Conservation (phyloP, 306 rosid species). For the Casuarina cunninghamiana region DNA sequence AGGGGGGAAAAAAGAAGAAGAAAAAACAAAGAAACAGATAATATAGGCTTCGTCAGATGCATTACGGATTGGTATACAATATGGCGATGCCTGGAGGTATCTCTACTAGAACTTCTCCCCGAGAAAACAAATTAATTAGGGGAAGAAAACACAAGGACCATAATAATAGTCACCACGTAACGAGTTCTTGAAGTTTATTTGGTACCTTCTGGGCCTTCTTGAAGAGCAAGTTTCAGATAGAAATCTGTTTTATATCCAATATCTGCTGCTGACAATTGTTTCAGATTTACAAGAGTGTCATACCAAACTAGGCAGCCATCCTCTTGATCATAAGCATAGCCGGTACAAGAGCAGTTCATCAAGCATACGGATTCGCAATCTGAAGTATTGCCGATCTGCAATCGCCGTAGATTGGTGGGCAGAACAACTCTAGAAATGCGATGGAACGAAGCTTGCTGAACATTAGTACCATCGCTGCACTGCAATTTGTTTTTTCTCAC, state of each 20-base stretch:
- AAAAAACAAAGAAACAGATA: background rate
- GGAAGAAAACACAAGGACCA: background rate
- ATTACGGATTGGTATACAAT: background rate
- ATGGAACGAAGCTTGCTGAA: background rate
- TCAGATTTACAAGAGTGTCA: background rate
- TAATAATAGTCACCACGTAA: background rate
- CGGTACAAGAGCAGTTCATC: conserved; percentile 12
- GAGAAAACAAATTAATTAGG: no score
- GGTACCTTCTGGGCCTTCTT: background rate
- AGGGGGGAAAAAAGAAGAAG: background rate
- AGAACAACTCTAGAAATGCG: background rate
- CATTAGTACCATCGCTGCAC: background rate
- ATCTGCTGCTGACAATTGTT: background rate
- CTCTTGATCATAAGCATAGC: conserved; percentile 6
- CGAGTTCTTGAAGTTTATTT: background rate
- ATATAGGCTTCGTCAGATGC: background rate
- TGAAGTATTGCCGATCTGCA: background rate
- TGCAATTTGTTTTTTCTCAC: background rate
- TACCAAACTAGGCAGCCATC: background rate
- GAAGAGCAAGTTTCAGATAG: conserved; percentile 16
- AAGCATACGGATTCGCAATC: background rate
- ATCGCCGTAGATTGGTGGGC: background rate
- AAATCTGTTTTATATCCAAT: background rate
- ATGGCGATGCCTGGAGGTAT: background rate
- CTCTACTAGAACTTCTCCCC: background rate